A percentile compares a stretch with the other conserved stretches of the same genome.
Conservation (phyloP, 306 rosid genomes). For the Cucumis melo region DNA sequence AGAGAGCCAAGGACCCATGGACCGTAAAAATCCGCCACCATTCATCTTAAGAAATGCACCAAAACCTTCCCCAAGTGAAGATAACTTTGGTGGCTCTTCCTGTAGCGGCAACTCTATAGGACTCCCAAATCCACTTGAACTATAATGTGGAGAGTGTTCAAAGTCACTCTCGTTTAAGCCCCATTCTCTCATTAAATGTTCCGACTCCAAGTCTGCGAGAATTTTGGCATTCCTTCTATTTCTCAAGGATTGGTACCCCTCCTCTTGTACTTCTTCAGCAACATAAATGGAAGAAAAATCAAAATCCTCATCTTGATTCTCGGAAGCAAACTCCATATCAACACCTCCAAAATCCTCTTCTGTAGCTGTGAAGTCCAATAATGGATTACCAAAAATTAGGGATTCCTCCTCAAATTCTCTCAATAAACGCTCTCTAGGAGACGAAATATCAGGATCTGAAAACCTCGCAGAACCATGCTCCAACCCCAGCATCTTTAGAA, state of each 20-base stretch:
- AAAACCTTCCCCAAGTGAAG: conserved; percentile 55
- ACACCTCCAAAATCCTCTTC: conserved; percentile 17
- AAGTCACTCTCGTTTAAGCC: conserved; percentile 64
- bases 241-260: conserved; percentile 25
- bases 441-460: conserved; percentile 34
- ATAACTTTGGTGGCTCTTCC: conserved; percentile 34
- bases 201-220: conserved; percentile 70
- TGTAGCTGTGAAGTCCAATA: conserved; percentile 23
- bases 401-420: conserved; percentile 61
- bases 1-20: conserved; percentile 55
- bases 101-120: conserved; percentile 54
- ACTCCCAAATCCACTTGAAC: conserved; percentile 75
- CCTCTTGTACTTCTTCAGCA: conserved; percentile 45
- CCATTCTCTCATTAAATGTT: conserved; percentile 57
- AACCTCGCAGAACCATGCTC: conserved; percentile 29
- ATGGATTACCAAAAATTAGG: conserved; percentile 24
- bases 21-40: conserved; percentile 52
- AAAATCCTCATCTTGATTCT: conserved; percentile 20
- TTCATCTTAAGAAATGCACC: conserved; percentile 40
- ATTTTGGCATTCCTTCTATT: conserved; percentile 48
- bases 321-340: conserved; percentile 3
- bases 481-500: conserved; percentile 38
- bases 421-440: conserved; percentile 68
- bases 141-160: conserved; percentile 26
- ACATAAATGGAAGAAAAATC: conserved; percentile 40